Evolutionary conservation across 495 filamentous ascomycete genomes (phyloP), one percentile per base, ranked within the genome.

Genomic region (Lindgomyces ingoldianus): DNA sequence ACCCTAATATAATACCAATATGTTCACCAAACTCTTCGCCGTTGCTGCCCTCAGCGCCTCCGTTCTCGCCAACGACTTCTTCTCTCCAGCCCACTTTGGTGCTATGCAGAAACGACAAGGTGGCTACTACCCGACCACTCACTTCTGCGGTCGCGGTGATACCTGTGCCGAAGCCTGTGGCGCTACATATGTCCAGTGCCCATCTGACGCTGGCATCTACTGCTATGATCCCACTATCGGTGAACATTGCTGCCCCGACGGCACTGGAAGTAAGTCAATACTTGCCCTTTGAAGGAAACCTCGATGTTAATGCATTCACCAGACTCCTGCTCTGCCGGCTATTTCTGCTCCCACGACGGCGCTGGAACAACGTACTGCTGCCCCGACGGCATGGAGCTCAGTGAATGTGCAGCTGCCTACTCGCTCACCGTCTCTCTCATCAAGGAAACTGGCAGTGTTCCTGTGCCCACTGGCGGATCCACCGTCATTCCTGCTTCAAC

Each of bases 111-210:
- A 67, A 49, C 56, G 64, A 27, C 57, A 60, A 30, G 62, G 47
- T 4, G 64, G 64, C 12, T 67, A 67, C 57, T 61, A 67, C 27
- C 57, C 57, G 0, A 56, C 56, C 21, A 61, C 57, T 3, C 42
- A 54, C 19, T 22, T 29, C 50, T 67, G 64, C 26, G 64, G 64
- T 24, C 4, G 18, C 16, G 64, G 64, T n/a, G 42, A 29, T 4
- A 67, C 64, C 25, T 67, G 64, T 50, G 29, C 1, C 16, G 64
- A 67, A 26, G 64, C 64, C 12, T 67, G 64, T 42, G 64, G 64
- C 16, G 19, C 56, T 8, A 27, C n/a, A 16, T 26, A 55, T 14
- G 42, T 55, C 4, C 39, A 53, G 21, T 67, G 64, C 57, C 64
- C 64, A 41, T 67, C 63, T 10, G 16, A 48, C 4, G 45, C 24